Evolutionary conservation across 495 filamentous ascomycete genomes (phyloP).

Genomic region (Aspergillus sparsus): DNA sequence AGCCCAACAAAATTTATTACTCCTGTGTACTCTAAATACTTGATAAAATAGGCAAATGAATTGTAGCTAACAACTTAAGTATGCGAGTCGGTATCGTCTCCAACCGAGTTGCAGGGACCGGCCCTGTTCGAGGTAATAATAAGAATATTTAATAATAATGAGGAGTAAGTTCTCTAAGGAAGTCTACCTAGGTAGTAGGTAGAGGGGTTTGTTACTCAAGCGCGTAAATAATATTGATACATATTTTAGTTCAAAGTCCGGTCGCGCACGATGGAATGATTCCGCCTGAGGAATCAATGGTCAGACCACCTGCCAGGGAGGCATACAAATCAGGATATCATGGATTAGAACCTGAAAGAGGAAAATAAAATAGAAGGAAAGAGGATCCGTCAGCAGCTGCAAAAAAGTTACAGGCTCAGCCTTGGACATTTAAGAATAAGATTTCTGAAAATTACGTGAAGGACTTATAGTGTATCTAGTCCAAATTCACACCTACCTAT

Average conservation of each 20-base stretch:
- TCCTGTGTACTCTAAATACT: too few relatives aligned
- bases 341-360: neutral
- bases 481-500: too few relatives aligned
- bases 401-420: too few relatives aligned
- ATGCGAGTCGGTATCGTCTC: too few relatives aligned
- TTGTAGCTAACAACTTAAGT: too few relatives aligned
- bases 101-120: too few relatives aligned
- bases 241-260: neutral
- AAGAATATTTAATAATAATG: neutral
- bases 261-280: neutral
- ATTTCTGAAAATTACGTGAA: neutral
- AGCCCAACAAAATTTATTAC: too few relatives aligned
- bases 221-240: neutral
- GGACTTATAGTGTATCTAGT: neutral
- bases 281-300: neutral
- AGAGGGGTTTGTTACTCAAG: neutral
- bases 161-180: neutral
- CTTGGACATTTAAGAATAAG: too few relatives aligned
- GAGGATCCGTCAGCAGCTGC: neutral
- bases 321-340: neutral
- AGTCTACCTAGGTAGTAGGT: neutral
- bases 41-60: too few relatives aligned
- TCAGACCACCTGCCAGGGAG: constrained; percentile 1
- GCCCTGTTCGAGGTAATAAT: neutral
- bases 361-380: neutral